These are phyloP conservation scores for Mucuna pruriens DNA, from an alignment of 306 rosid species.

Conservation along the genomic window DNA sequence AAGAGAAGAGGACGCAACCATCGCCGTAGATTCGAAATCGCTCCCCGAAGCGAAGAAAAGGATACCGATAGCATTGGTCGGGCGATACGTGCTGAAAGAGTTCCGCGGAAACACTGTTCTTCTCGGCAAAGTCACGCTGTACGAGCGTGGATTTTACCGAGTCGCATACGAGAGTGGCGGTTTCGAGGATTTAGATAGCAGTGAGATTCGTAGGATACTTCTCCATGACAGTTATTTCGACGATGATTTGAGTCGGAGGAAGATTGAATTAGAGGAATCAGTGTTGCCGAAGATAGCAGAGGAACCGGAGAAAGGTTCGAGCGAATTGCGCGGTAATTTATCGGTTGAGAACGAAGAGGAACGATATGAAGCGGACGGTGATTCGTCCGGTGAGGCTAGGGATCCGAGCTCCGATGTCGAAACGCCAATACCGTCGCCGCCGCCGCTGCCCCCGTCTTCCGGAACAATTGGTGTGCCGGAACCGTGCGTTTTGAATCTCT, in stretches of 20 bases:
- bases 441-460: conserved; percentile 71
- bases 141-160: conserved; percentile 67
- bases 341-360: conserved; percentile 43
- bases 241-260: conserved; percentile 51
- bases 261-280: conserved; percentile 54
- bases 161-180: conserved; percentile 75
- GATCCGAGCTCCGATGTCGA: conserved; percentile 45
- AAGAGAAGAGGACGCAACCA: conserved; percentile 50
- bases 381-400: conserved; percentile 52
- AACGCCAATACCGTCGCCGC: conserved; percentile 40
- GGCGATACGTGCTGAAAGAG: conserved; percentile 71
- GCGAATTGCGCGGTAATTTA: conserved; percentile 46
- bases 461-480: conserved; percentile 84
- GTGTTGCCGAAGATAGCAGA: conserved; percentile 28
- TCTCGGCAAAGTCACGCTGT: conserved; percentile 74
- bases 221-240: conserved; percentile 54
- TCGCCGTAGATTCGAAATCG: conserved; percentile 8
- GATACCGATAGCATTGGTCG: conserved; percentile 60
- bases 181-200: conserved; percentile 73
- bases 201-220: conserved; percentile 60
- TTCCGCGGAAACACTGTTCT: conserved; percentile 49
- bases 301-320: conserved; percentile 29
- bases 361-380: conserved; percentile 48
- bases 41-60: conserved; percentile 52
- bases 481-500: conserved; percentile 62